phyloP scores from a whole-genome alignment of 139 green algal genomes.

The Dunaliella primolecta region DNA sequence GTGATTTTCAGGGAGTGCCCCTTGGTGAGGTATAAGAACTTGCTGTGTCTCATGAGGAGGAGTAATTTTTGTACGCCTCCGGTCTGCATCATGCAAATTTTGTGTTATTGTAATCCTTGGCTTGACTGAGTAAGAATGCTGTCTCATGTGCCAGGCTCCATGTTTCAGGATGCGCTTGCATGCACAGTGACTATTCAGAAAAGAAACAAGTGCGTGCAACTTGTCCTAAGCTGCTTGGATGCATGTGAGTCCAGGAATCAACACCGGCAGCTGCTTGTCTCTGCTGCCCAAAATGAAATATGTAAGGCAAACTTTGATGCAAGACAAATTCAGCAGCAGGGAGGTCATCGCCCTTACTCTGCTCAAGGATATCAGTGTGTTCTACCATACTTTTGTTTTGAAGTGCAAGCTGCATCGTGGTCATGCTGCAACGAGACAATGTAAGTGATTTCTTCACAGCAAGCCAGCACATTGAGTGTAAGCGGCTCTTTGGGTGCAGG shows the following conservation, averaged over 20 bases:
- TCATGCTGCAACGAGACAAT: neutral
- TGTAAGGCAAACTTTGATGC: too few relatives aligned
- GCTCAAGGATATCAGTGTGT: neutral
- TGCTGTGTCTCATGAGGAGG: neutral
- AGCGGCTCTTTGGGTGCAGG: conserved; percentile 2
- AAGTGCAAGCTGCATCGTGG: neutral
- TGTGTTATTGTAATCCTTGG: neutral
- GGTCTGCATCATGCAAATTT: neutral
- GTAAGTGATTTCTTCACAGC: too few relatives aligned
- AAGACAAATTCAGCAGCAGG: neutral
- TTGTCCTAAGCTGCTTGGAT: too few relatives aligned
- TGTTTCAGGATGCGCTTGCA: neutral
- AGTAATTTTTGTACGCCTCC: neutral
- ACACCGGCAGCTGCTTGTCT: too few relatives aligned
- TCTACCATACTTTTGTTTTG: neutral
- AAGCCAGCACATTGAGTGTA: too few relatives aligned
- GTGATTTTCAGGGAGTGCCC: conserved; percentile 6
- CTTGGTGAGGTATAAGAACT: neutral
- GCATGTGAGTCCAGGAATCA: too few relatives aligned
- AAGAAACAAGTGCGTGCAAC: too few relatives aligned
- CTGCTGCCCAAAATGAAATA: too few relatives aligned
- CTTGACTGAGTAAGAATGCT: neutral
- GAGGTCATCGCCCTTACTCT: too few relatives aligned
- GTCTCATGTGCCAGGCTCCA: neutral
- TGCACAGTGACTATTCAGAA: neutral